phyloP scores from a whole-genome alignment of 441 rosid species.

The Heliophila coronopifolia region DNA sequence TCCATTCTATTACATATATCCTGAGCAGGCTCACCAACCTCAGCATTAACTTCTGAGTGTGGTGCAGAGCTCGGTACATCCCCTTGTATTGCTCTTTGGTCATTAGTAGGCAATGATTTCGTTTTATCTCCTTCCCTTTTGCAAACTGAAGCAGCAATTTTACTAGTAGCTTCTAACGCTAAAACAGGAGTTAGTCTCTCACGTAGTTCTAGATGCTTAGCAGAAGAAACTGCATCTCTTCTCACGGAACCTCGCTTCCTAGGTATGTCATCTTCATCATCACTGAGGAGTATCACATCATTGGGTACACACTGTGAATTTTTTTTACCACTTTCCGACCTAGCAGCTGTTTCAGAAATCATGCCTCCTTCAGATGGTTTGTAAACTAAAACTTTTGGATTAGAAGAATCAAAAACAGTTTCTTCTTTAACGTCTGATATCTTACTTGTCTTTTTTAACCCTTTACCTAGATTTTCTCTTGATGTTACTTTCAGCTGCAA shows the following conservation, averaged over 20 bases:
- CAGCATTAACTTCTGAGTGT: slow-evolving; percentile 29
- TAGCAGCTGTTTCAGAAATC: slow-evolving; percentile 22
- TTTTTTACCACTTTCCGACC: slow-evolving; percentile 31
- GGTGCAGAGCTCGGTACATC: slow-evolving; percentile 28
- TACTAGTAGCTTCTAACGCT: slow-evolving; percentile 28
- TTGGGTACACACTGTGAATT: slow-evolving; percentile 30
- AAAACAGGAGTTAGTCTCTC: slow-evolving; percentile 32
- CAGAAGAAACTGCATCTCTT: slow-evolving; percentile 31
- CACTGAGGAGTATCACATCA: slow-evolving; percentile 72
- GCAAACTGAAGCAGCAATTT: slow-evolving; percentile 25
- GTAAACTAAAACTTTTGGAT: slow-evolving; percentile 31
- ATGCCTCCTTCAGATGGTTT: slow-evolving; percentile 37
- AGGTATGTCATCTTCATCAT: slow-evolving; percentile 65
- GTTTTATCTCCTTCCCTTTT: slow-evolving; percentile 30
- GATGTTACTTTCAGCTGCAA: slow-evolving; percentile 35
- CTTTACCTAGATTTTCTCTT: slow-evolving; percentile 23
- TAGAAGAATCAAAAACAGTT: slow-evolving; percentile 26
- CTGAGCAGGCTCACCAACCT: slow-evolving; percentile 30
- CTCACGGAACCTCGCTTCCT: slow-evolving; percentile 36
- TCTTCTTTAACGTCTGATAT: slow-evolving; percentile 30
- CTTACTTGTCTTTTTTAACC: slow-evolving; percentile 31
- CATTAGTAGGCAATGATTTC: slow-evolving; percentile 32
- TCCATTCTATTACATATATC: slow-evolving; percentile 32
- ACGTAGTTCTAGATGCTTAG: slow-evolving; percentile 30
- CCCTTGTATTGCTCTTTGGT: slow-evolving; percentile 31